Evolutionary conservation across 352 stramenopile genomes (phyloP), one percentile per base, ranked within the genome.

Genomic region (Plasmopara viticola): DNA sequence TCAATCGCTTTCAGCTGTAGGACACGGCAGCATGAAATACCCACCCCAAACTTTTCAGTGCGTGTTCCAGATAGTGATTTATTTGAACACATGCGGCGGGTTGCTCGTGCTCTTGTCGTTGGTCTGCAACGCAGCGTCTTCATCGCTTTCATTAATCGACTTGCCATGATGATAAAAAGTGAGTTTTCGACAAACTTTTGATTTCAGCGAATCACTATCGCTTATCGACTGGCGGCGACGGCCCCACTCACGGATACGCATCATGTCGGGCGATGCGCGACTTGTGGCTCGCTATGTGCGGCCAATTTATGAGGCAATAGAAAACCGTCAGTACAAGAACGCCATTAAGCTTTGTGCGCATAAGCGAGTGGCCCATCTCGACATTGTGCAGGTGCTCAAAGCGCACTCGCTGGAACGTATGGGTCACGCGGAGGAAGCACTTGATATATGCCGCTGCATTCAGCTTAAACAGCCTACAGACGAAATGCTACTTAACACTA

Each of bases 231-330:
- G 33, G 28, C 30, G 15, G 28, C 44, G 33, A 9, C 34, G 29
- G 46, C 29, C 14, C 35, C 44, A 57, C 10, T 53, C 56, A 35
- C 37, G 40, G 41, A 25, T 25, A 25, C 20, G 20, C 20, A 46
- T 18, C 20, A 86, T 87, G 78, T 63, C 73, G 56, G 69, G 84
- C 53, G 75, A 85, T 18, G 51, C 62, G 60, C 66, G 78, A 28
- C 49, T 86, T 42, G 74, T 92, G 69, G 70, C 70, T 56, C 81
- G 81, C 66, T 86, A 80, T 56, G 70, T 94, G 62, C 74, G 76
- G 9, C 84, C 84, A 33, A 94, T 94, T 54, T 94, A 94, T 73
- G 78, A 90, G 31, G 79, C 81, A 31, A 94, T 92, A 39, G 84
- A 94, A 63, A 57, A 42, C 35, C 74, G 77, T 1, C 75, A 94